Base-by-base conservation (phyloP, 1,139 yeast species). In the Lodderomyces oxycetoniae region DNA sequence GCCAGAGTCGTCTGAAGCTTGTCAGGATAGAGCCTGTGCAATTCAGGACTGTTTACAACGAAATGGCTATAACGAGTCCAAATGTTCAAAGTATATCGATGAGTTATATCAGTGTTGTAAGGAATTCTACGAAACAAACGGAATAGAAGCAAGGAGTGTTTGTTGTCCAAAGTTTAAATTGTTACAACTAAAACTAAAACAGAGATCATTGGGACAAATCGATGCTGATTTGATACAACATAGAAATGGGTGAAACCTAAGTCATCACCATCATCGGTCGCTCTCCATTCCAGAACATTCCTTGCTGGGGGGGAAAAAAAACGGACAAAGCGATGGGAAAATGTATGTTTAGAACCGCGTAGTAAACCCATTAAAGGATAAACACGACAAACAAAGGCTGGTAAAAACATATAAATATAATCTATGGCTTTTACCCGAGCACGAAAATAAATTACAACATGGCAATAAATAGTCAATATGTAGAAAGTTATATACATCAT, bases 361-460 rank as follows among this genome's bases (percentile, higher is more conserved):
- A 68, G 76, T 64, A 66, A 59, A 55, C 57, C 66, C 65, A 64
- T 49, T 40, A 50, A 52, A 50, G 57, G 56, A 52, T 52, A 53
- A 66, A 66, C 80, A 73, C 83, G 85, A 34, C 84, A 63, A 52
- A 60, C 53, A 57, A 39, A 63, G 77, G 77, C 76, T 75, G 75
- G 60, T 61, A 62, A 67, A 75, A 75, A 73, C 70, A 53, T 23
- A n/a, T 7, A 19, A 43, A 19, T 15, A 63, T 72, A 54, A 60
- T 83, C 87, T 83, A 72, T 81, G 91, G 83, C 84, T 67, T 26
- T 17, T 61, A 82, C 91, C 91, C 91, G 88, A 83, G 93, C 93
- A 83, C 93, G 85, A 74, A 73, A 64, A 32, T 47, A 57, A 6
- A 57, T 59, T 71, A 63, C 67, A 62, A 35, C 55, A 67, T 57